Evolutionary conservation across 257 asterid species (phyloP), one percentile per base, ranked within the genome.

Genomic region (Solanum pinnatisectum): DNA sequence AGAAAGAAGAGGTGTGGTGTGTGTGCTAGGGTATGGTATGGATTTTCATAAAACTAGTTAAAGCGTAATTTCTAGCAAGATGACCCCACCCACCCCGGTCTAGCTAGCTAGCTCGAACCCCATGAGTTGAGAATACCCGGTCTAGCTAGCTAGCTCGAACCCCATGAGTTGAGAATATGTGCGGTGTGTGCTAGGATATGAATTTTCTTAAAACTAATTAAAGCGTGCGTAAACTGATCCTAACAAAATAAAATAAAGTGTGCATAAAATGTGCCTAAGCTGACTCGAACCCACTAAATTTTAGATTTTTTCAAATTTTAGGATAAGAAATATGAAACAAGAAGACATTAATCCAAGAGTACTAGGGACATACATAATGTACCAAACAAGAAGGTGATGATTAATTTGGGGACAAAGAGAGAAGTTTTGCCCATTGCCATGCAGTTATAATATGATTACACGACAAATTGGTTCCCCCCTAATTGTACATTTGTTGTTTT

Each of bases 381-480:
- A 70, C 30, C 71, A 49, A 82, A 32, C 44, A 82, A 49, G 10
- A 82, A 49, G 27, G 22, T 49, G 49, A 82, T 82, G 86, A 12
- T 82, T 82, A 49, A 82, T 49, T 82, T 82, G 71, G 70, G 15
- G 44, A 82, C 70, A 82, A 46, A 82, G 67, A 32, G 70, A 49
- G 44, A 33, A 10, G 71, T 82, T 49, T 49, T 32, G 44, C 56
- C 67, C 27, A 44, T 74, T 44, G 40, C 67, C 86, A 82, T 82
- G 86, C 86, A 81, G 68, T 56, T 56, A 56, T 81, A 81, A 46
- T 82, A 82, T 82, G 42, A 49, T 82, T 82, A 82, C 86, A 82
- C 86, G 70, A 82, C 85, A 82, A 82, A 82, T 49, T 82, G 86
- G 86, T 82, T 82, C 71, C 86, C 86, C 85, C 85, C 32, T 32